phyloP scores from a whole-genome alignment of 2,329 filamentous ascomycete species.

The Emericellopsis cladophorae region DNA sequence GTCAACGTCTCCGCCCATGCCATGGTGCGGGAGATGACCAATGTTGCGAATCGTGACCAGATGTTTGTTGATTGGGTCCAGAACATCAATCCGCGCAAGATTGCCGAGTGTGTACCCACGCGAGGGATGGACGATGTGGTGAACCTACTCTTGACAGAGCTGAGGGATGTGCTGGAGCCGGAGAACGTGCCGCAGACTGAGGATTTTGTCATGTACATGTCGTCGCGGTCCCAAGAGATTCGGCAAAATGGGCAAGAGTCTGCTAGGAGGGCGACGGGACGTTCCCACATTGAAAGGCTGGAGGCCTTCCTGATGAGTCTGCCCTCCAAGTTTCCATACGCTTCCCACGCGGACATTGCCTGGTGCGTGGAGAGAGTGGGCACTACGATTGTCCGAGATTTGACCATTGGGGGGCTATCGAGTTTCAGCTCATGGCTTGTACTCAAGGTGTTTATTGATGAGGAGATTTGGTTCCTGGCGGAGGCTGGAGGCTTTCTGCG shows the following conservation, averaged over 20 bases:
- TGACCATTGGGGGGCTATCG: constrained; percentile 65
- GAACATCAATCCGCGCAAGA: constrained; percentile 48
- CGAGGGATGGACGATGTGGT: constrained; percentile 55
- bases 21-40: constrained; percentile 82
- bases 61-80: constrained; percentile 91
- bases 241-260: not conserved
- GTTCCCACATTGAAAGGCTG: constrained; percentile 47
- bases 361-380: constrained; percentile 66
- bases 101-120: constrained; percentile 50
- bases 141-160: constrained; percentile 48
- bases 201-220: not conserved
- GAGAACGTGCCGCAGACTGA: not conserved
- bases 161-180: constrained; percentile 55
- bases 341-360: constrained; percentile 59
- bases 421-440: constrained; percentile 93
- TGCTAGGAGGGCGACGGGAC: constrained; percentile 20
- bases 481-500: constrained; percentile 78
- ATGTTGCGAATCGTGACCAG: constrained; percentile 77
- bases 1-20: constrained; percentile 93
- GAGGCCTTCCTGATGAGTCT: constrained; percentile 59
- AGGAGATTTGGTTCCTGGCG: constrained; percentile 83
- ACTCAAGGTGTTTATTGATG: constrained; percentile 88
- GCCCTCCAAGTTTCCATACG: constrained; percentile 60
- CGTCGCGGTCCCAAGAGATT: not conserved
- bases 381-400: constrained; percentile 66